Evolutionary conservation across 1,284 basidiomycete species (phyloP).

Genomic region (Takashimella koratensis): DNA sequence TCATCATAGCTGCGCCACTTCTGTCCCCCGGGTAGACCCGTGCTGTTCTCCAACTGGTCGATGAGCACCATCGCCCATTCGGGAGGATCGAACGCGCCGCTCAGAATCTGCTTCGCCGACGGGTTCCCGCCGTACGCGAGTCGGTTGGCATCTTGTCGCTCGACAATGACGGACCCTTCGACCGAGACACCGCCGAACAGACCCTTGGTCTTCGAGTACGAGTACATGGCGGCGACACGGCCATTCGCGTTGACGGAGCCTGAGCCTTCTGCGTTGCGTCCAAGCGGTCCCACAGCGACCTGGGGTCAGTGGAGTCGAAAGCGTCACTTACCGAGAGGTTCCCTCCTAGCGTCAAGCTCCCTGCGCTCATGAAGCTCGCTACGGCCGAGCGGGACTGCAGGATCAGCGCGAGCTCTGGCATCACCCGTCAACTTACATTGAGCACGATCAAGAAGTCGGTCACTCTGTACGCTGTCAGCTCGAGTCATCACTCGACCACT

Average conservation of each 20-base stretch:
- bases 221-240: conserved; percentile 91
- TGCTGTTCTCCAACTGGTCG: conserved; percentile 67
- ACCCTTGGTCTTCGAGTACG: conserved; percentile 91
- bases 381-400: conserved; percentile 54
- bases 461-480: conserved; percentile 61
- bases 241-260: conserved; percentile 83
- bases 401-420: conserved; percentile 19
- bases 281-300: conserved; percentile 86
- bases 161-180: conserved; percentile 91
- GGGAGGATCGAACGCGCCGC: conserved; percentile 68
- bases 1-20: conserved; percentile 62
- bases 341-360: conserved; percentile 87
- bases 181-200: conserved; percentile 76
- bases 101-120: conserved; percentile 71
- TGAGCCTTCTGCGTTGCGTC: conserved; percentile 88
- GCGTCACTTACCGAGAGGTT: conserved; percentile 62
- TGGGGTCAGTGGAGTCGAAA: not conserved
- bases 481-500: conserved; percentile 34
- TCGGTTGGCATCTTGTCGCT: conserved; percentile 85
- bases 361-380: conserved; percentile 90
- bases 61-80: conserved; percentile 71
- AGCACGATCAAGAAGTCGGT: conserved; percentile 93
- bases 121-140: conserved; percentile 73
- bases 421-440: conserved; percentile 61
- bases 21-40: conserved; percentile 63